Evolutionary conservation across 129 eudicot genomes (phyloP).

Genomic region (Tagetes patula): DNA sequence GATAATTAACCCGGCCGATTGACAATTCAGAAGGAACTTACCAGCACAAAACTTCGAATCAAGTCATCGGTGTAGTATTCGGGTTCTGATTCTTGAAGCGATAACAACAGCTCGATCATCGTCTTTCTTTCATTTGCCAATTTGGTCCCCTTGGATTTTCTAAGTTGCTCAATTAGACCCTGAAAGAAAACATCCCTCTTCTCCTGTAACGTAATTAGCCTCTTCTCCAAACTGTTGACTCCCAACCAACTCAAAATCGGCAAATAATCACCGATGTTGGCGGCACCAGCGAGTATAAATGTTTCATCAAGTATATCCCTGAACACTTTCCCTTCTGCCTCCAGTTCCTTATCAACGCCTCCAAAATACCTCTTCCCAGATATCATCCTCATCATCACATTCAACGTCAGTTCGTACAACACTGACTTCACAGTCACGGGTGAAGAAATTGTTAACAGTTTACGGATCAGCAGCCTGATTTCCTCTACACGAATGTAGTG

Average conservation of each 20-base stretch:
- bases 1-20: not conserved
- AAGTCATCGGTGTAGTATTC: conserved; percentile 48
- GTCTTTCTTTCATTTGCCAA: conserved; percentile 28
- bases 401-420: conserved; percentile 44
- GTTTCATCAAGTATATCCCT: conserved; percentile 39
- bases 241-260: conserved; percentile 50
- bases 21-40: conserved; percentile 17
- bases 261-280: conserved; percentile 49
- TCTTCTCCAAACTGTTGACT: conserved; percentile 28
- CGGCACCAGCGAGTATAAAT: conserved; percentile 17
- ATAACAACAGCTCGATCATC: conserved; percentile 54
- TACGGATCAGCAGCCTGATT: conserved; percentile 10
- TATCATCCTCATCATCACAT: conserved; percentile 69
- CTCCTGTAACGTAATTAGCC: conserved; percentile 25
- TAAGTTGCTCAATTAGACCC: conserved; percentile 38
- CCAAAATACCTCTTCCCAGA: conserved; percentile 48
- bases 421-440: conserved; percentile 33
- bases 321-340: conserved; percentile 45
- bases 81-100: conserved; percentile 51
- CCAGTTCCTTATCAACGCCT: conserved; percentile 31
- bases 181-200: conserved; percentile 53
- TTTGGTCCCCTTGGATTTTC: conserved; percentile 9
- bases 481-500: conserved; percentile 37
- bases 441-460: not conserved
- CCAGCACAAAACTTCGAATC: conserved; percentile 55